Base-by-base conservation (phyloP, 306 rosid genomes). In the Pueraria montana region DNA sequence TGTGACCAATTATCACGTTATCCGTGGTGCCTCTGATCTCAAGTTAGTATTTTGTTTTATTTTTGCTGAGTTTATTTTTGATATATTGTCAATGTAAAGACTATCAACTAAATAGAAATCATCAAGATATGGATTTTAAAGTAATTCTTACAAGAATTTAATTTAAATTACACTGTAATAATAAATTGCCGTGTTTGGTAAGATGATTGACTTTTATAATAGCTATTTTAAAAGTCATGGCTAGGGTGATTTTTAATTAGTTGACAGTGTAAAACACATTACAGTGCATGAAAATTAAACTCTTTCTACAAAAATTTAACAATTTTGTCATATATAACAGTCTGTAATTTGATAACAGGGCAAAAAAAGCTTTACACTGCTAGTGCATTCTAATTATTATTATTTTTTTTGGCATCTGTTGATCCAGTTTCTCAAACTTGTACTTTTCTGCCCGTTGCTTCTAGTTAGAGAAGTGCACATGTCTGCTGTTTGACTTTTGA, bases 1-100 rank as follows among this genome's bases (percentile, higher is more conserved):
- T 85, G 99, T 96, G 80, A 96, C 99, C 78, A 96, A 96, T 87
- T 96, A 92, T 77, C 99, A 94, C 17, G 99, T 96, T 71, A 96
- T 96, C 75, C 94, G 99, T 27, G 99, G 99, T 84, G 99, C 99
- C 79, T 96, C 99, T 71, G 99, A 96, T 90, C 97, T 96, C 83
- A 96, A 90, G 99, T 96, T 76, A 40, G 89, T 48, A 67, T 58
- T 9, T 4, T 71, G 24, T 24, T 45, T 20, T 23, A 11, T 68
- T 16, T 7, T 36, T 59, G 23, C 0, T n/a, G n/a, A n/a, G n/a
- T n/a, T n/a, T n/a, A n/a, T 10, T 24, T 36, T 34, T 14, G 0
- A 11, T 38, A n/a, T 2, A 8, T 34, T 64, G 24, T 64, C 0
- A 14, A 2, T 64, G 71, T 64, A 64, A 16, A 14, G 6, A 36